phyloP scores from a whole-genome alignment of 2,329 filamentous ascomycete genomes.

The Exserohilum turcica region DNA sequence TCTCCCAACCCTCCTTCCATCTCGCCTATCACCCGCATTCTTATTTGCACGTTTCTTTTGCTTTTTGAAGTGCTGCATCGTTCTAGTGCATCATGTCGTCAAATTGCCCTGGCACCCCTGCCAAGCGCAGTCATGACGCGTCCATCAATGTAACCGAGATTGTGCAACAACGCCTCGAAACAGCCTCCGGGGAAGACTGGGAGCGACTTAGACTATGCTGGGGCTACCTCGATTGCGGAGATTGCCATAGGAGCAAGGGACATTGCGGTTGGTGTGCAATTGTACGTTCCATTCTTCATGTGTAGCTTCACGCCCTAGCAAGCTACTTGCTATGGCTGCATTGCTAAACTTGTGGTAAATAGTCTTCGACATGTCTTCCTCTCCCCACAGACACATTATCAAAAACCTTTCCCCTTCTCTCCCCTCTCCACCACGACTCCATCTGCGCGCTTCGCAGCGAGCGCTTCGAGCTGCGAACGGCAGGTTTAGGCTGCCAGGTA shows the following conservation, averaged over 20 bases:
- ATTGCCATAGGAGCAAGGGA: constrained; percentile 43
- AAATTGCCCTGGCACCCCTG: constrained; percentile 19
- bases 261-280: constrained; percentile 54
- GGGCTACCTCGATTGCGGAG: constrained; percentile 44
- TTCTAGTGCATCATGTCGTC: constrained; percentile 12
- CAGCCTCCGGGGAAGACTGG: constrained; percentile 39
- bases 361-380: constrained; percentile 52
- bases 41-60: not conserved
- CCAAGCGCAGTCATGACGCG: constrained; percentile 3
- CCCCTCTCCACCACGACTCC: constrained; percentile 45
- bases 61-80: not conserved
- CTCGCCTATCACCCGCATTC: not conserved
- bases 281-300: constrained; percentile 31
- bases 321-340: not conserved
- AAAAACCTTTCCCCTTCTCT: constrained; percentile 47
- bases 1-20: not conserved
- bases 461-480: constrained; percentile 54
- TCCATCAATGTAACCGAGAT: constrained; percentile 32
- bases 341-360: not conserved
- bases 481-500: constrained; percentile 52
- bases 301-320: not conserved
- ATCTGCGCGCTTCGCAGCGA: constrained; percentile 48
- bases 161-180: constrained; percentile 29
- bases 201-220: constrained; percentile 41
- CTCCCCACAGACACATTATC: constrained; percentile 46